Percentiles rank a stretch among this genome's conserved stretches.
Evolutionary conservation across 495 filamentous ascomycete genomes (phyloP).

Genomic region (Penicillium lividum): DNA sequence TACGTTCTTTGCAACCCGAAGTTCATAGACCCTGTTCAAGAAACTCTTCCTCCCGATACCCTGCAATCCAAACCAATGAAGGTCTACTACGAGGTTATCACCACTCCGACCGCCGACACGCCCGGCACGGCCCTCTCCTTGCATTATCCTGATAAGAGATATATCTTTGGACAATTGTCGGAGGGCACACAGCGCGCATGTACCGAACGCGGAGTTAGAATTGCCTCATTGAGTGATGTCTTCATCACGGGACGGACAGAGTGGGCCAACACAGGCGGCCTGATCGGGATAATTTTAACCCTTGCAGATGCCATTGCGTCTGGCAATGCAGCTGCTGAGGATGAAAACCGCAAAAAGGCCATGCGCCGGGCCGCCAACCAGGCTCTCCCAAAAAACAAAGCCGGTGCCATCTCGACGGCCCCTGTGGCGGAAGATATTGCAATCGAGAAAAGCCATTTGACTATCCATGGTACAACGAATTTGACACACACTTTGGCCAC

Average conservation of each 20-base stretch:
- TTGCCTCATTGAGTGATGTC: conserved; percentile 66
- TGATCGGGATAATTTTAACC: conserved; percentile 81
- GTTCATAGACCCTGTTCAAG: conserved; percentile 12
- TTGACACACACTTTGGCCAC: conserved; percentile 77
- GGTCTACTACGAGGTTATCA: conserved; percentile 68
- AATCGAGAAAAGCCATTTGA: conserved; percentile 40
- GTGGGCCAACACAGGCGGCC: conserved; percentile 76
- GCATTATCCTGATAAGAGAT: conserved; percentile 76
- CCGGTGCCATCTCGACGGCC: conserved; percentile 2
- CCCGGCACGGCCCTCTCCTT: conserved; percentile 75
- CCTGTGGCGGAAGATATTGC: neutral
- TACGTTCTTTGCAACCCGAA: conserved; percentile 34
- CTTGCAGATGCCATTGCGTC: conserved; percentile 63
- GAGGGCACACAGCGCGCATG: conserved; percentile 85
- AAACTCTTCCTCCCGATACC: neutral
- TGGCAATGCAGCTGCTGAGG: conserved; percentile 32
- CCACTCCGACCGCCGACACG: conserved; percentile 87
- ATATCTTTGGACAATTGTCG: conserved; percentile 80
- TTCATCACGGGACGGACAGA: conserved; percentile 77
- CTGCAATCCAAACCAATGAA: conserved; percentile 55
- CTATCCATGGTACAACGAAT: conserved; percentile 78
- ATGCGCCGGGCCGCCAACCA: conserved; percentile 18
- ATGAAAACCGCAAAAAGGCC: conserved; percentile 33
- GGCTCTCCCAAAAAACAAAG: conserved; percentile 19
- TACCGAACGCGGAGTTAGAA: conserved; percentile 59